phyloP scores from a whole-genome alignment of 441 rosid species.

The Euphorbia schlechtendalii region DNA sequence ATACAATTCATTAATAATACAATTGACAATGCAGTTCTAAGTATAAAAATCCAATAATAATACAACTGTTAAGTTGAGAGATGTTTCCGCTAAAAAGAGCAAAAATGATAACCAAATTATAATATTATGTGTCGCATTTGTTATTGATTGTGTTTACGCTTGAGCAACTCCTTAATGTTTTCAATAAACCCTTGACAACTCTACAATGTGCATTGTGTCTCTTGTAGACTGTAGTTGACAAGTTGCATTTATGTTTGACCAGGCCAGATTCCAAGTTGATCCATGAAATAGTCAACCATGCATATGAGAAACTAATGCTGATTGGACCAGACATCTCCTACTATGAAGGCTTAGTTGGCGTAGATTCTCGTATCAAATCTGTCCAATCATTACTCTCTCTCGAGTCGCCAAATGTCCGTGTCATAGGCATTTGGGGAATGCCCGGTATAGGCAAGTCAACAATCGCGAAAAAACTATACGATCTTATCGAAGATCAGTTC shows the following conservation, averaged over 20 bases:
- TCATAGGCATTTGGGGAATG: slow-evolving; percentile 8
- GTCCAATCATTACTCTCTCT: background rate
- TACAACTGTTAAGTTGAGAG: too few species aligned
- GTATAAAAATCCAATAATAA: too few species aligned
- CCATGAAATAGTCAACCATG: background rate
- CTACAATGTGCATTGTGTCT: background rate
- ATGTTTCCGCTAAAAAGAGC: too few species aligned
- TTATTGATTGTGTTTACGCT: background rate
- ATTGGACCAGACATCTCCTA: background rate
- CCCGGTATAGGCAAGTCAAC: slow-evolving; percentile 1
- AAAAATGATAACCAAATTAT: too few species aligned
- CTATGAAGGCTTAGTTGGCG: slow-evolving; percentile 1
- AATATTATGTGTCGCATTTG: too few species aligned
- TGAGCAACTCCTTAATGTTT: background rate
- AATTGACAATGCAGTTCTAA: too few species aligned
- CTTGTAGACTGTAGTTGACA: background rate
- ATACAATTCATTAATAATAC: too few species aligned
- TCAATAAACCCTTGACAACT: too few species aligned
- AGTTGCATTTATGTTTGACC: background rate
- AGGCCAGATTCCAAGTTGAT: background rate
- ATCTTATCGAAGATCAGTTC: background rate
- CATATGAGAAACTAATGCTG: background rate
- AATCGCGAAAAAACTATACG: background rate
- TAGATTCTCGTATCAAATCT: background rate
- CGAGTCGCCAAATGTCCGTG: background rate